Evolutionary conservation across 2,329 filamentous ascomycete species (phyloP), one percentile per base, ranked within the genome.

Genomic region (Arthrobotrys sphaeroides): DNA sequence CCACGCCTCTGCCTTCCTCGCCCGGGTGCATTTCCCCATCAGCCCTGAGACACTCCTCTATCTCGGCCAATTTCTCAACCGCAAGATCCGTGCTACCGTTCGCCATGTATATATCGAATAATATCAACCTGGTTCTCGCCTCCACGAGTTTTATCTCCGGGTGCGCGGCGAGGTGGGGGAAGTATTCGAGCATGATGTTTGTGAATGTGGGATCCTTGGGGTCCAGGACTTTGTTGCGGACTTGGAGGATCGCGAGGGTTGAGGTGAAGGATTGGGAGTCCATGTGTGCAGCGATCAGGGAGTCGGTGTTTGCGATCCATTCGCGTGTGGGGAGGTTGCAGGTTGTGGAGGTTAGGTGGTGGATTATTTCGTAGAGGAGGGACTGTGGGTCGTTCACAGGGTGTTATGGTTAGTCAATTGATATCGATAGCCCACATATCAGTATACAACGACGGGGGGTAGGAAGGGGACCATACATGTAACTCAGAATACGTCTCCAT

Each of bases 181-280:
- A 68, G 38, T 74, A 74, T 16, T 74, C 70, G 18, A 74, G 70
- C 70, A 74, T 74, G 55, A 74, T 74, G 40, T 68, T 74, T 43
- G 70, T 74, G 40, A 74, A 74, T 5, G 70, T 74, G 12, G 70
- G 70, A 28, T 74, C 70, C 24, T 62, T 67, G 13, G 70, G 70
- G 62, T 74, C 70, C 5, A 74, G 62, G 26, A 74, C 70, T 45
- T 47, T 57, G 24, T 74, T 74, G 26, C 70, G 70, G 20, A 74
- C 45, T 38, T 68, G 45, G 7, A 74, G 70, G 45, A 74, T 74
- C 0, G 55, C 70, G 45, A 74, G 70, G 24, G 70, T 64, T 22
- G 70, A 68, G 18, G 62, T 74, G 62, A 74, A 74, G 53, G 62
- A 53, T 43, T 74, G 70, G 5, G 70, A 61, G 45, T 74, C 70